Evolutionary conservation across 176 grass and related monocot species (phyloP), one percentile per base, ranked within the genome.

Genomic region (Phoenix roebelenii): DNA sequence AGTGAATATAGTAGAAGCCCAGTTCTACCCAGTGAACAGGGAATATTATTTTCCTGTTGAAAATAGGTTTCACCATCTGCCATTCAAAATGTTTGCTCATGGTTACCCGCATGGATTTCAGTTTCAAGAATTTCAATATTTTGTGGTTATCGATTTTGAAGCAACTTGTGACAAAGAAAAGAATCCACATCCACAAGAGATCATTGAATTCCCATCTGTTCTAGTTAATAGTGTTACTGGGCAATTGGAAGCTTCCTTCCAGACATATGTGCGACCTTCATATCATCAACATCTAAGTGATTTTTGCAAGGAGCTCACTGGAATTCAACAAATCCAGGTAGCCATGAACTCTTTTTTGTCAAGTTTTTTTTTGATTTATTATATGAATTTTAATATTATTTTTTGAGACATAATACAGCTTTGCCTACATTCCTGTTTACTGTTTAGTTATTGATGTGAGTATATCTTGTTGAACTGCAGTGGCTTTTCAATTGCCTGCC

Each of bases 101-200:
- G 70, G 73, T 68, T 64, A 79, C 18, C 84, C 69, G 22, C 76
- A 78, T 79, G 81, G 91, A 20, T 53, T 70, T 51, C 85, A 80
- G 56, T 64, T 88, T 77, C 93, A 97, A 59, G 93, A 97, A 56
- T 97, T 97, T 66, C 93, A 92, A 25, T 92, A 97, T 85, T 97
- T 97, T 74, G 93, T 97, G 66, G 93, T 97, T 77, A 92, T 97
- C 63, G 93, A 97, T 63, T 97, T 97, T 78, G 93, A 97, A 68
- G 93, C 87, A 65, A 97, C 93, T 23, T 97, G 93, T 28, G 93
- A 97, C 75, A 92, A 88, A 70, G 87, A 92, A 54, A 92, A 71
- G 20, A 92, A 88, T 59, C 78, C 70, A 18, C 85, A 88, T 55
- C 93, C 93, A 54, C 93, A 97, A 75, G 93, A 97, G 76, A 92